A percentile compares a stretch with the other conserved stretches of the same genome.
phyloP scores from a whole-genome alignment of 768 basidiomycete species.

The Wakefieldia striispora region DNA sequence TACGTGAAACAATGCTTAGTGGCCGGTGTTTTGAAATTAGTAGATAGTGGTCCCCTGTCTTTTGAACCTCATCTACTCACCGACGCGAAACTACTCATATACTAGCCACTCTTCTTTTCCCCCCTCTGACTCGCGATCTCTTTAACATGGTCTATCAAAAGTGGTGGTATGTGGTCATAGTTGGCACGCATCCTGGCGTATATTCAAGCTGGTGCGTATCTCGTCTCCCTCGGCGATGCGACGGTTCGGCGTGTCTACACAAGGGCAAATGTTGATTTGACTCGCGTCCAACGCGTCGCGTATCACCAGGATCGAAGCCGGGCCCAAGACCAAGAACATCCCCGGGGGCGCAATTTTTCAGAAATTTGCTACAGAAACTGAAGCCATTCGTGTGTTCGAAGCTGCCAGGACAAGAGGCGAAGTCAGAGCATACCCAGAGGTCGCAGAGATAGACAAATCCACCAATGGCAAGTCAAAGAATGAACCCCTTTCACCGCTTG shows the following conservation, averaged over 20 bases:
- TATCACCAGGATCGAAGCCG: conserved; percentile 44
- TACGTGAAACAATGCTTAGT: conserved; percentile 9
- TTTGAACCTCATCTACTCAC: neutral
- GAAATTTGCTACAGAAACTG: conserved; percentile 40
- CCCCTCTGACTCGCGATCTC: neutral
- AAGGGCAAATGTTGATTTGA: conserved; percentile 28
- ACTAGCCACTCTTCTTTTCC: neutral
- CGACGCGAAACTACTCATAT: conserved; percentile 1
- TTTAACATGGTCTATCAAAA: conserved; percentile 15
- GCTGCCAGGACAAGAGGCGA: conserved; percentile 30
- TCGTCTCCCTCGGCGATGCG: conserved; percentile 1
- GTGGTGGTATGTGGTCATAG: conserved; percentile 30
- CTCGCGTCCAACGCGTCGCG: conserved; percentile 1
- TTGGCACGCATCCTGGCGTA: conserved; percentile 29
- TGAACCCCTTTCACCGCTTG: conserved; percentile 15
- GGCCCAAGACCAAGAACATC: conserved; percentile 42
- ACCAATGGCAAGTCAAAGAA: conserved; percentile 1
- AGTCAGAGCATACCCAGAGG: conserved; percentile 16
- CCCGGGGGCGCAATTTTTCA: conserved; percentile 42
- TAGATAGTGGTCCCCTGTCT: conserved; percentile 26
- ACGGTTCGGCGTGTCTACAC: conserved; percentile 6
- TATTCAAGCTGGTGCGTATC: conserved; percentile 27
- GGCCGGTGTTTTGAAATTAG: too few species aligned
- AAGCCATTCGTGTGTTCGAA: conserved; percentile 37
- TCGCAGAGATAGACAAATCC: neutral